Conservation (phyloP, 179 eudicot species). For the Nepenthes alata region DNA sequence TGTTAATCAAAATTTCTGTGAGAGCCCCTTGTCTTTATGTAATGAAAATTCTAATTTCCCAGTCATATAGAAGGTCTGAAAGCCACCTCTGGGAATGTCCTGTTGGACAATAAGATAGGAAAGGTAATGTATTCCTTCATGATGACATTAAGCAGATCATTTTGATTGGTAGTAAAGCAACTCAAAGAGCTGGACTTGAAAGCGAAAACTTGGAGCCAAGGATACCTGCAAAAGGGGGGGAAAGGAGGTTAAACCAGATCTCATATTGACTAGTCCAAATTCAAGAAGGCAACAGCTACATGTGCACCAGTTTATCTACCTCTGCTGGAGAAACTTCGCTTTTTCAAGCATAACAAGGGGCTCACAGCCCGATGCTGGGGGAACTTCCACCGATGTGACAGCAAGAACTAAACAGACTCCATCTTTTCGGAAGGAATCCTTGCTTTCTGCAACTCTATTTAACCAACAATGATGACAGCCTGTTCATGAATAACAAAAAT, state of each 20-base stretch:
- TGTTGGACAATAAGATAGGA: conserved; percentile 58
- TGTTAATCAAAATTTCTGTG: too few species aligned
- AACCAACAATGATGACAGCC: conserved; percentile 75
- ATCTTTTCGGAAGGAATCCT: conserved; percentile 24
- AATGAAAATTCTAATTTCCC: too few species aligned
- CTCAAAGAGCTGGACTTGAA: conserved; percentile 39
- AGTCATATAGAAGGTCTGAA: neutral
- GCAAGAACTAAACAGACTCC: conserved; percentile 45
- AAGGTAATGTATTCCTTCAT: conserved; percentile 63
- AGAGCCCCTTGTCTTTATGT: too few species aligned
- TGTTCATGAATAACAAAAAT: conserved; percentile 18
- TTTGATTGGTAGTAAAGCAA: conserved; percentile 20
- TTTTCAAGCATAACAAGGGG: conserved; percentile 35
- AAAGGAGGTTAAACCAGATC: neutral
- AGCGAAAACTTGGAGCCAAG: conserved; percentile 53
- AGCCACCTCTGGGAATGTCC: conserved; percentile 49
- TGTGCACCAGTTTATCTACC: conserved; percentile 31
- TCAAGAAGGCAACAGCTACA: conserved; percentile 8
- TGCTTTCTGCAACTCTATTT: conserved; percentile 32
- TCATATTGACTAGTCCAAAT: neutral
- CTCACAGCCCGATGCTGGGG: conserved; percentile 18
- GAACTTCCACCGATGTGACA: conserved; percentile 35
- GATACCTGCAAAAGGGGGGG: conserved; percentile 39
- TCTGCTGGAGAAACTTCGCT: conserved; percentile 70
- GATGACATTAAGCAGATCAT: conserved; percentile 22